These are phyloP conservation scores for Nemania bipapillata DNA, from an alignment of 2,329 filamentous ascomycete genomes.

Conservation along the genomic window DNA sequence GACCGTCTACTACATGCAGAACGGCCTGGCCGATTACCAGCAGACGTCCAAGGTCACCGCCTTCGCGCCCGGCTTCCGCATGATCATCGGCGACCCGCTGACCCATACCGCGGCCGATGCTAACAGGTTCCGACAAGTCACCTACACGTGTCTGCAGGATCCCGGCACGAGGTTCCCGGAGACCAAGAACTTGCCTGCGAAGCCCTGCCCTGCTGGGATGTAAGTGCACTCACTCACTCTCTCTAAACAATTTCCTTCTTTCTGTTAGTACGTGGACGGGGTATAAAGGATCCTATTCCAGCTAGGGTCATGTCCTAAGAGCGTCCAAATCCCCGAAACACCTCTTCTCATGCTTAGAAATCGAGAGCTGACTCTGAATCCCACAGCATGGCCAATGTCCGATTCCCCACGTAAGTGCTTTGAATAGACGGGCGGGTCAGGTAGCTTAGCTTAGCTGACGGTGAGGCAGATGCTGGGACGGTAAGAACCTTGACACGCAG, in stretches of 20 bases:
- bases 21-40: constrained; percentile 49
- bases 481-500: constrained; percentile 57
- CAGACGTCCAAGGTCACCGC: constrained; percentile 56
- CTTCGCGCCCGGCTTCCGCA: constrained; percentile 60
- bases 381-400: constrained; percentile 54
- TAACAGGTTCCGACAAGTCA: constrained; percentile 56
- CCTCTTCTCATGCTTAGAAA: background rate
- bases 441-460: constrained; percentile 1
- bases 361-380: constrained; percentile 2
- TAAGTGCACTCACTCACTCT: constrained; percentile 15
- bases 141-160: constrained; percentile 58
- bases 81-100: constrained; percentile 57
- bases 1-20: constrained; percentile 58
- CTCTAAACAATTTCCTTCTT: background rate
- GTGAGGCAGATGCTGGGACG: constrained; percentile 57
- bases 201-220: constrained; percentile 55
- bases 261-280: background rate
- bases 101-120: constrained; percentile 52
- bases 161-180: constrained; percentile 53
- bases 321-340: background rate
- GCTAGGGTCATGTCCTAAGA: background rate
- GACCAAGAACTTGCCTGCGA: constrained; percentile 54
- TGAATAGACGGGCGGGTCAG: constrained; percentile 21
- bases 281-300: background rate
- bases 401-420: constrained; percentile 63